Evolutionary conservation across 2,329 filamentous ascomycete species (phyloP).

Genomic region (Penicillium sp.): DNA sequence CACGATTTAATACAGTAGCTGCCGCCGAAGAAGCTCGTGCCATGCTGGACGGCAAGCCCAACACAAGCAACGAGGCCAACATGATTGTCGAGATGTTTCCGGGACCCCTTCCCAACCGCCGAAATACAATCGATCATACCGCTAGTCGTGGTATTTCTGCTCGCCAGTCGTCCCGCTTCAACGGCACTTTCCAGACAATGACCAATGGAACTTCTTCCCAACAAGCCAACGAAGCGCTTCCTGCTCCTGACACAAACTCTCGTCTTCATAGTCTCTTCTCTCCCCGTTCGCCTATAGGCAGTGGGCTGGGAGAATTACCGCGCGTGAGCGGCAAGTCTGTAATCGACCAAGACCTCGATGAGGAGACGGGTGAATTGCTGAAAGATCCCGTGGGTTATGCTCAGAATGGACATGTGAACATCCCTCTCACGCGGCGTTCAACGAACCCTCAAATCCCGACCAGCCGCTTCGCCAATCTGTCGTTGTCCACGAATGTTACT

Average conservation of each 20-base stretch:
- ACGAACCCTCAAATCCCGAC: constrained; percentile 71
- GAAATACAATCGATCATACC: constrained; percentile 53
- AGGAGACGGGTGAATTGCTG: constrained; percentile 59
- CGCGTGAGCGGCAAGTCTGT: constrained; percentile 58
- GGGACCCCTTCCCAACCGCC: constrained; percentile 38
- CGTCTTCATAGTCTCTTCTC: constrained; percentile 57
- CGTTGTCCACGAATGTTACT: constrained; percentile 63
- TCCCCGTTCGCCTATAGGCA: constrained; percentile 57
- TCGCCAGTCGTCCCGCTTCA: constrained; percentile 58
- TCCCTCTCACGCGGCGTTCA: constrained; percentile 55
- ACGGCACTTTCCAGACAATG: constrained; percentile 57
- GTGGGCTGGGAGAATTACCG: constrained; percentile 49
- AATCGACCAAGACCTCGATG: constrained; percentile 61
- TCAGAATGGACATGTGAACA: constrained; percentile 58
- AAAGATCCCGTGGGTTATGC: constrained; percentile 65
- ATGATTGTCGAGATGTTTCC: constrained; percentile 55
- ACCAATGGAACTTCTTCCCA: constrained; percentile 41
- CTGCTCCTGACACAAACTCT: constrained; percentile 47
- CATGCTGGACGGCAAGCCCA: constrained; percentile 59
- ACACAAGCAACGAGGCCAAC: constrained; percentile 57
- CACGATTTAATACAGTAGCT: constrained; percentile 53
- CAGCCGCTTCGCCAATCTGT: constrained; percentile 64
- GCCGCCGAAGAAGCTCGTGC: constrained; percentile 59
- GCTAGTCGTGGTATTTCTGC: constrained; percentile 32
- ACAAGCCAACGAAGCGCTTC: constrained; percentile 50